A percentile compares a stretch with the other conserved stretches of the same genome.
Conservation (phyloP, 2,329 filamentous ascomycete genomes). For the Apiospora rasikravindrae region DNA sequence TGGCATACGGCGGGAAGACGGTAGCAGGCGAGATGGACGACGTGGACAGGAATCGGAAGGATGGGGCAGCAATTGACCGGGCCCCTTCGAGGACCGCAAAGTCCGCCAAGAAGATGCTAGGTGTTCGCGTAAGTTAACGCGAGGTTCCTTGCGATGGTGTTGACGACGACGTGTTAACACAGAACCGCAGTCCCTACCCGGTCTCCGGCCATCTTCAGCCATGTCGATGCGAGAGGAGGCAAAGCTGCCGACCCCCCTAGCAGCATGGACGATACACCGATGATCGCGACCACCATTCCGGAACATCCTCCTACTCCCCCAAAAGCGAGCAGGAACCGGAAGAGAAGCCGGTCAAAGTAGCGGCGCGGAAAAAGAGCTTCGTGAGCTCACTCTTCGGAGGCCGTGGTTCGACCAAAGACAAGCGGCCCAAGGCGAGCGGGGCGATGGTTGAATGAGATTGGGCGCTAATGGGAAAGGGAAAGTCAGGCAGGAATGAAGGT, state of each 20-base stretch:
- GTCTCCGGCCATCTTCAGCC: constrained; percentile 36
- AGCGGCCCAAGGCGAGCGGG: constrained; percentile 15
- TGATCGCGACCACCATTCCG: constrained; percentile 33
- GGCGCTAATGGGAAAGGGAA: background rate
- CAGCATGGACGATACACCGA: constrained; percentile 35
- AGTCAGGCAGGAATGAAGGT: background rate
- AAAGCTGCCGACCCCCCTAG: constrained; percentile 35
- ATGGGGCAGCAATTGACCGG: constrained; percentile 30
- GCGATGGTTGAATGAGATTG: background rate
- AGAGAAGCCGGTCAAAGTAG: constrained; percentile 32
- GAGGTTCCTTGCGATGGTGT: constrained; percentile 21
- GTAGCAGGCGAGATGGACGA: constrained; percentile 71
- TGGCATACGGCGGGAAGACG: constrained; percentile 74
- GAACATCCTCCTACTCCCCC: constrained; percentile 30
- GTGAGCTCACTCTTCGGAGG: constrained; percentile 37
- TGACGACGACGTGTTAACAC: background rate
- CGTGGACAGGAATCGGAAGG: constrained; percentile 45
- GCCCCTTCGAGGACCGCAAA: constrained; percentile 17
- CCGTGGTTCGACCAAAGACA: constrained; percentile 20
- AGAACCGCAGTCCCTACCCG: constrained; percentile 34
- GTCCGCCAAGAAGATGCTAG: constrained; percentile 20
- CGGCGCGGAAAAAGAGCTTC: constrained; percentile 36
- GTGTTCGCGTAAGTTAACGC: constrained; percentile 29
- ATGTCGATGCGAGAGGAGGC: constrained; percentile 22
- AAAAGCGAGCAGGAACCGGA: constrained; percentile 29